Percentiles rank a stretch among this genome's conserved stretches.
Conservation (phyloP, 805 yeast genomes). For the Dipodascopsis uninucleata region DNA sequence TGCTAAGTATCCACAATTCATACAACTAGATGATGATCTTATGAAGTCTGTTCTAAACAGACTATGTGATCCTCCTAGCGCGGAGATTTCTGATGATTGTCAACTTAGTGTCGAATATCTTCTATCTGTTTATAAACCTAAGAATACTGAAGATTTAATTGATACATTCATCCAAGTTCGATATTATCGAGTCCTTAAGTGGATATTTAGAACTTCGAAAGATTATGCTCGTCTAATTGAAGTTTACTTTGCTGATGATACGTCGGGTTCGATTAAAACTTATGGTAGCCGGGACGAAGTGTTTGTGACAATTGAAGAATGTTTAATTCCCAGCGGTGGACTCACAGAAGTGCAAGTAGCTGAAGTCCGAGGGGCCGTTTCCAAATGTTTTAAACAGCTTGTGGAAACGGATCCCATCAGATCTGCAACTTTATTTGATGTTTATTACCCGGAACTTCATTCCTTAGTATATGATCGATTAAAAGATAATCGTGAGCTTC, state of each 20-base stretch:
- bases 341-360: conserved; percentile 14
- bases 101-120: conserved; percentile 75
- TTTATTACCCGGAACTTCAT: conserved; percentile 23
- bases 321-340: conserved; percentile 17
- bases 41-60: conserved; percentile 47
- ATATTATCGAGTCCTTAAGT: conserved; percentile 56
- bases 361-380: conserved; percentile 19
- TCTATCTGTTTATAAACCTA: conserved; percentile 62
- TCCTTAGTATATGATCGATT: conserved; percentile 18
- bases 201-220: conserved; percentile 53
- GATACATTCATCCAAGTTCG: conserved; percentile 51
- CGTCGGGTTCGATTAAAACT: conserved; percentile 2
- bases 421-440: conserved; percentile 22
- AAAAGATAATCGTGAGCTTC: conserved; percentile 11
- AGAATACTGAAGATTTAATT: conserved; percentile 48
- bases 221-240: conserved; percentile 49
- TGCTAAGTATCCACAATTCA: conserved; percentile 81
- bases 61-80: conserved; percentile 45
- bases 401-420: conserved; percentile 21
- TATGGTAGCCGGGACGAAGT: conserved; percentile 17
- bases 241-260: conserved; percentile 23
- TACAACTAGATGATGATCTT: conserved; percentile 61
- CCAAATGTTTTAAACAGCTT: conserved; percentile 18
- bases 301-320: conserved; percentile 24
- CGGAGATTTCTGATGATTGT: conserved; percentile 50